Evolutionary conservation across 805 yeast genomes (phyloP).

Genomic region (Candida rishiriensis): DNA sequence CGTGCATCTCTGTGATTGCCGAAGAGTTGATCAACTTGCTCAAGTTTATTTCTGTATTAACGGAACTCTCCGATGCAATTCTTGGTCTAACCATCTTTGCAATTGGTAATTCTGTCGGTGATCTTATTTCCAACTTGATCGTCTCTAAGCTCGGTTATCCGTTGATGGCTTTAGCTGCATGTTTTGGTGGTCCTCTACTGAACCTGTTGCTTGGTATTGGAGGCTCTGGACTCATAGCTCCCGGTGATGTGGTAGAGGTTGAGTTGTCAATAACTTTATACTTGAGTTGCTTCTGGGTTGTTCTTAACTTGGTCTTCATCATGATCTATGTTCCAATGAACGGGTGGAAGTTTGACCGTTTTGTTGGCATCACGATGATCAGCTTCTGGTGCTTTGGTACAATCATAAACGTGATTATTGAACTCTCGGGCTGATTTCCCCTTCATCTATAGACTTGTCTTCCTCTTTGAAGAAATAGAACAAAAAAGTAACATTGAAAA

Average conservation of each 20-base stretch:
- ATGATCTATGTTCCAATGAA: slow-evolving; percentile 36
- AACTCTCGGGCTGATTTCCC: slow-evolving; percentile 10
- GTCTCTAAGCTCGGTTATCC: slow-evolving; percentile 80
- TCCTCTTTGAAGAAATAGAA: too few species aligned
- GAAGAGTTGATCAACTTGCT: slow-evolving; percentile 64
- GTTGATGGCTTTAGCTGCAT: slow-evolving; percentile 89
- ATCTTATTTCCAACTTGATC: slow-evolving; percentile 75
- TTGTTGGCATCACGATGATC: slow-evolving; percentile 36
- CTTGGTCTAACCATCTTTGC: slow-evolving; percentile 88
- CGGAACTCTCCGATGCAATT: slow-evolving; percentile 67
- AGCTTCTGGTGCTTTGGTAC: slow-evolving; percentile 40
- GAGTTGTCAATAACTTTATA: slow-evolving; percentile 34
- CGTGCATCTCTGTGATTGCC: slow-evolving; percentile 68
- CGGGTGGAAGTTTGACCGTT: slow-evolving; percentile 37
- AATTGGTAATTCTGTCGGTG: slow-evolving; percentile 90
- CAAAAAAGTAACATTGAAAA: too few species aligned
- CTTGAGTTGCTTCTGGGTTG: slow-evolving; percentile 38
- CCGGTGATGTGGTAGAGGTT: slow-evolving; percentile 22
- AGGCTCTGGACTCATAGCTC: slow-evolving; percentile 54
- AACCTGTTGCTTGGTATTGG: slow-evolving; percentile 80
- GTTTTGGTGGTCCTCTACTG: slow-evolving; percentile 88
- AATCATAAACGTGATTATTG: slow-evolving; percentile 26
- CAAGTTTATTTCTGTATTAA: slow-evolving; percentile 54
- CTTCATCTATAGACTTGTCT: too few species aligned
- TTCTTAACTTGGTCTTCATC: slow-evolving; percentile 35